Percentiles rank a stretch among this genome's conserved stretches.
Conservation (phyloP, 2,329 filamentous ascomycete genomes). For the Aspergillus niger region DNA sequence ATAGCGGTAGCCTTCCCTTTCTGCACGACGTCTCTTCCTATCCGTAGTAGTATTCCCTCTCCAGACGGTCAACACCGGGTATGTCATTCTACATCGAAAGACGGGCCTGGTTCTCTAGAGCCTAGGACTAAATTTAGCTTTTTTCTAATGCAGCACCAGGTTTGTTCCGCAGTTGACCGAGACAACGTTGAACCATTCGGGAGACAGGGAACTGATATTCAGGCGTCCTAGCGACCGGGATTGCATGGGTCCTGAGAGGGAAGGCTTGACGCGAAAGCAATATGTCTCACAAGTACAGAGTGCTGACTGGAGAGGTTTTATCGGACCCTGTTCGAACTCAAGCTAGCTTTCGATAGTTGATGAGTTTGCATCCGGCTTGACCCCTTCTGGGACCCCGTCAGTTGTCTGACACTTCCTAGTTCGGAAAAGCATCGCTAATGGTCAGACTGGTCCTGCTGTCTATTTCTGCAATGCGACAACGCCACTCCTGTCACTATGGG, state of each 20-base stretch:
- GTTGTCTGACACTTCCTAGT: not conserved
- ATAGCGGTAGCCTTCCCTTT: not conserved
- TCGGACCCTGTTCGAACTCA: not conserved
- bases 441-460: not conserved
- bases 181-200: not conserved
- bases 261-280: not conserved
- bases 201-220: not conserved
- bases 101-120: not conserved
- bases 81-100: not conserved
- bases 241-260: not conserved
- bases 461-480: not conserved
- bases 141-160: no score
- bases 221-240: not conserved
- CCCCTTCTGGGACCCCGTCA: not conserved
- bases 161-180: not conserved
- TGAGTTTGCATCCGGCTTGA: not conserved
- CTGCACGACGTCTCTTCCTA: no score
- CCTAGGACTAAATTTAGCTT: not conserved
- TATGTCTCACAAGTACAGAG: conserved; percentile 5
- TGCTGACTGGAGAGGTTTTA: conserved; percentile 2
- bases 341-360: not conserved
- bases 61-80: not conserved
- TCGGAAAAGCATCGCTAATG: not conserved
- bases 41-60: no score
- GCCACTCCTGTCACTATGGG: not conserved